A percentile compares a stretch with the other conserved stretches of the same genome.
phyloP scores from a whole-genome alignment of 352 stramenopile genomes.

The Pythium coloratum region DNA sequence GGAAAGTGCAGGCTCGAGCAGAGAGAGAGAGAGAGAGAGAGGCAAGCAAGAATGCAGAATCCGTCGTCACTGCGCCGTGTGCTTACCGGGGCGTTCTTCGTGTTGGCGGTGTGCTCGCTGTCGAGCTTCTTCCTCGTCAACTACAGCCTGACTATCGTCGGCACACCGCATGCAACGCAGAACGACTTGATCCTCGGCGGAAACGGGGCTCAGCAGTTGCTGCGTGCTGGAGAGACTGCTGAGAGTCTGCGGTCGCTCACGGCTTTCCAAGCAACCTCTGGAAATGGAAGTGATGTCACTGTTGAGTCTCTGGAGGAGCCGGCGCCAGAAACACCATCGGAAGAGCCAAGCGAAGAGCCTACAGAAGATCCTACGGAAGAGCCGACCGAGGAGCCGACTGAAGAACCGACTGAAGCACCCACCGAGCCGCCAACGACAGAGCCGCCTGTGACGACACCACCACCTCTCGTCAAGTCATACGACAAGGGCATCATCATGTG shows the following conservation, averaged over 20 bases:
- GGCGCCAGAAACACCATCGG: neutral
- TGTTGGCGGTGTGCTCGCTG: slow-evolving; percentile 25
- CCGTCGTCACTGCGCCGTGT: slow-evolving; percentile 16
- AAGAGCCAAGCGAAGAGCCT: slow-evolving; percentile 1
- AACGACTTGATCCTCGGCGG: slow-evolving; percentile 8
- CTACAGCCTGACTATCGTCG: slow-evolving; percentile 14
- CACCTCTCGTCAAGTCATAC: slow-evolving; percentile 22
- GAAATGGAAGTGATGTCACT: slow-evolving; percentile 1
- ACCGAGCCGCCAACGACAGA: neutral
- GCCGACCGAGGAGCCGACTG: slow-evolving; percentile 7
- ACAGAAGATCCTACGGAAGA: slow-evolving; percentile 1
- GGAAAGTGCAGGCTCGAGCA: slow-evolving; percentile 2
- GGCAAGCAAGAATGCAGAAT: slow-evolving; percentile 11
- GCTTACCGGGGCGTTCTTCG: slow-evolving; percentile 15
- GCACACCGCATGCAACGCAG: slow-evolving; percentile 15
- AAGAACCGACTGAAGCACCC: slow-evolving; percentile 4
- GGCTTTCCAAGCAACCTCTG: neutral
- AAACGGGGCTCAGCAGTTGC: slow-evolving; percentile 14
- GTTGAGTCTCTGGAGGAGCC: neutral
- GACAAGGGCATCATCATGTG: slow-evolving; percentile 38
- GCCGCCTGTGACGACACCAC: neutral
- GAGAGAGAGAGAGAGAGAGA: neutral
- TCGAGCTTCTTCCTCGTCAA: slow-evolving; percentile 30
- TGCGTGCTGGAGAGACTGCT: slow-evolving; percentile 5
- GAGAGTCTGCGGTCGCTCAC: slow-evolving; percentile 1